A percentile compares a stretch with the other conserved stretches of the same genome.
Conservation (phyloP, 1,139 yeast genomes). For the Nakaseomyces nivariensis region DNA sequence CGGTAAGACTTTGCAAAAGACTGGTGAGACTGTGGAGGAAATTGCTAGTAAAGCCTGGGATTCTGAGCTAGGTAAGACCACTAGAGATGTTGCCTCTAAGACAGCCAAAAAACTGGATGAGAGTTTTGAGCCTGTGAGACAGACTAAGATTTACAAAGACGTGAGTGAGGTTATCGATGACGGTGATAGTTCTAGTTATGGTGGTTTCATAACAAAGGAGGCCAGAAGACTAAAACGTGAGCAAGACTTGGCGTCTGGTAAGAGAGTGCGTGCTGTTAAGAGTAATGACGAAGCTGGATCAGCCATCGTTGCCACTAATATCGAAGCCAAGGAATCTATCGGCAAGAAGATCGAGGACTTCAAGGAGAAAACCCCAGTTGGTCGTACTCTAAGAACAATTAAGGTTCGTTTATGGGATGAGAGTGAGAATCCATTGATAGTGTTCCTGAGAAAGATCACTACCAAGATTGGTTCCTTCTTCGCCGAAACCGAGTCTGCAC, state of each 20-base stretch:
- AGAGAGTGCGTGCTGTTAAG: slow-evolving; percentile 54
- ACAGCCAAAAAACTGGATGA: slow-evolving; percentile 75
- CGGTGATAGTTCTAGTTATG: slow-evolving; percentile 79
- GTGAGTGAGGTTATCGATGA: slow-evolving; percentile 86
- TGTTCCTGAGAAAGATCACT: slow-evolving; percentile 67
- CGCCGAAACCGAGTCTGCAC: slow-evolving; percentile 93
- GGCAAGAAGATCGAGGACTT: slow-evolving; percentile 62
- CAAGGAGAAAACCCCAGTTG: slow-evolving; percentile 59
- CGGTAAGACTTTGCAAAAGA: slow-evolving; percentile 72
- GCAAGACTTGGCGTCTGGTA: slow-evolving; percentile 53
- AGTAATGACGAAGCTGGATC: slow-evolving; percentile 84
- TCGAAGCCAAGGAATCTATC: slow-evolving; percentile 61
- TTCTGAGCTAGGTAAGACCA: slow-evolving; percentile 81
- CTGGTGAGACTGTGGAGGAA: slow-evolving; percentile 89
- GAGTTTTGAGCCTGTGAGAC: slow-evolving; percentile 86
- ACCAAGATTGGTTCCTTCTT: slow-evolving; percentile 81
- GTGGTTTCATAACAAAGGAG: slow-evolving; percentile 86
- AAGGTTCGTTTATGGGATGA: slow-evolving; percentile 78
- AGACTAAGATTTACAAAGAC: slow-evolving; percentile 83
- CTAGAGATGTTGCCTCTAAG: slow-evolving; percentile 67
- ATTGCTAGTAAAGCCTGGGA: slow-evolving; percentile 95
- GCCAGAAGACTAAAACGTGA: slow-evolving; percentile 69
- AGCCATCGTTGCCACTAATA: slow-evolving; percentile 72
- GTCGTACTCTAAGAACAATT: slow-evolving; percentile 52
- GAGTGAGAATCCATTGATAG: slow-evolving; percentile 84